Base-by-base conservation (phyloP, 176 grass and related monocot genomes). In the Ananas comosus region DNA sequence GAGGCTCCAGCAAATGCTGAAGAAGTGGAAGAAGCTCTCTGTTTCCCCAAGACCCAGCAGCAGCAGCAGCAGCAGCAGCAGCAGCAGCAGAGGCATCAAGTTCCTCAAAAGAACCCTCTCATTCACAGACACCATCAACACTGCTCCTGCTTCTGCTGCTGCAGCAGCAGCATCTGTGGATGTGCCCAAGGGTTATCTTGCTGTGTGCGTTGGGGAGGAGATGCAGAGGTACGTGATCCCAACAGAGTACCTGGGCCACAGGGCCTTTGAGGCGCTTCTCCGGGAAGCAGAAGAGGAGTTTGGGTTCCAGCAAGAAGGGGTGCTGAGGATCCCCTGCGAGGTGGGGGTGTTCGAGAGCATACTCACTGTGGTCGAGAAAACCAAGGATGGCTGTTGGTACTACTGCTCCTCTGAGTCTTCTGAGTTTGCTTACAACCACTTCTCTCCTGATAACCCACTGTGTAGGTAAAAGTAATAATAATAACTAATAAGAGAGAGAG, bases 1-100 rank as follows among this genome's bases (percentile, higher is more conserved):
- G 24, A 84, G 91, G 2, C 86, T 96, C 27, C 88, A 96, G 79
- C 88, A 75, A 79, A 96, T 96, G 91, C 82, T 96, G 48, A 96
- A 84, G 85, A 96, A 88, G 67, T 96, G 91, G 91, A 89, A 89
- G 88, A 96, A 96, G 78, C 88, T 96, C 27, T 91, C 91, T 0
- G 88, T 88, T 48, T 22, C 88, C 9, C 53, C 88, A 51, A 91
- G 86, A 53, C 49, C 61, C 22, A 51, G 11, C 79, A 49, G 42
- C 12, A 16, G 48, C 67, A 82, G 65, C 50, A 64, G 66, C 16
- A 74, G 22, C 24, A 66, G 57, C 51, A 75, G 14, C 13, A 78
- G 84, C 63, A 80, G 79, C 78, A 86, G 82, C 88, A 96, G 91
- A 76, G 78, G 88, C 68, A 96, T 86, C 70, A 96, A 96, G 75